phyloP scores from a whole-genome alignment of 129 eudicot species.

The Tagetes patula region DNA sequence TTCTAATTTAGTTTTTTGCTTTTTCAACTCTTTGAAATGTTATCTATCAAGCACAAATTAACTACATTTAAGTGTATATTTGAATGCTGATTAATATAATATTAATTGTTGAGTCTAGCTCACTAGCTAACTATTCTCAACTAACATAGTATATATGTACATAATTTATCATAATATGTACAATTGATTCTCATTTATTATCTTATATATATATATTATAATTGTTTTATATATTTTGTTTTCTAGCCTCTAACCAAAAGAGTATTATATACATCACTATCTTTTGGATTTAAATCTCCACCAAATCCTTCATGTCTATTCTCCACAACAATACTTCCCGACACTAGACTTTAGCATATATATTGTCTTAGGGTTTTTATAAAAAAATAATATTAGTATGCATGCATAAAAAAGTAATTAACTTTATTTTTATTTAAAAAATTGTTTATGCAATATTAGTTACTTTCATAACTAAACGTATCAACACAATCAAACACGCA shows the following conservation, averaged over 20 bases:
- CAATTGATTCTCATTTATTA: background rate
- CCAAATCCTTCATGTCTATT: conserved; percentile 31
- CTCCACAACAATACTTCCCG: conserved; percentile 4
- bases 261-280: conserved; percentile 16
- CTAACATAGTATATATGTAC: too few relatives aligned
- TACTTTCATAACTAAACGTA: background rate
- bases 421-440: background rate
- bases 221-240: background rate
- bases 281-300: conserved; percentile 29
- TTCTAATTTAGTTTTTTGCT: too few relatives aligned
- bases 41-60: too few relatives aligned
- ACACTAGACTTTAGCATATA: background rate
- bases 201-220: background rate
- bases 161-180: too few relatives aligned
- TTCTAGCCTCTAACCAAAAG: conserved; percentile 1
- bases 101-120: too few relatives aligned
- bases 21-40: too few relatives aligned
- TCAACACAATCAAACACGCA: background rate
- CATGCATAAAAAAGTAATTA: background rate
- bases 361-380: background rate
- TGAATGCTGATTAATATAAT: too few relatives aligned
- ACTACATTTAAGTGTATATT: too few relatives aligned
- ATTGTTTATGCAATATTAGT: background rate
- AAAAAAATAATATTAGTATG: background rate
- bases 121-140: too few relatives aligned